Conservation (phyloP, 768 basidiomycete species). For the Crepidotus variabilis region DNA sequence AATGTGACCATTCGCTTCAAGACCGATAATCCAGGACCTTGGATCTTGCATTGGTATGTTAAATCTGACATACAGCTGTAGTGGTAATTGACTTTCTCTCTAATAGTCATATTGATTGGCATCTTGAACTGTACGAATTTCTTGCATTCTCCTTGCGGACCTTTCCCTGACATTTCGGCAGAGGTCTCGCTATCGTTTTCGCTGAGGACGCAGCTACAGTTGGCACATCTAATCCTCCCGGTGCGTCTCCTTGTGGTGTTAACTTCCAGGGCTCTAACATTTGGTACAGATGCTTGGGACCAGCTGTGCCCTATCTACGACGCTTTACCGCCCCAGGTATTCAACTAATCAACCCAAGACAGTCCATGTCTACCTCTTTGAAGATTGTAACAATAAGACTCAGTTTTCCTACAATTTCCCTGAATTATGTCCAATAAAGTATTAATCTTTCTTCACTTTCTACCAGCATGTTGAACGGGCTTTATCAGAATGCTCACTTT, state of each 20-base stretch:
- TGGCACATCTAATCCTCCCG: constrained; percentile 10
- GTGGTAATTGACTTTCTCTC: background rate
- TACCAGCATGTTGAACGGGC: too few species aligned
- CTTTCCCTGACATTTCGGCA: background rate
- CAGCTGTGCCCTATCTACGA: constrained; percentile 6
- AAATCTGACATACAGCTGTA: background rate
- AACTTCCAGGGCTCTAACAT: background rate
- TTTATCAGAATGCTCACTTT: too few species aligned
- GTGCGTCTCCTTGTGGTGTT: background rate
- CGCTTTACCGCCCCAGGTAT: constrained; percentile 9
- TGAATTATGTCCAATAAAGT: too few species aligned
- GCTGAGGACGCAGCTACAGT: constrained; percentile 25
- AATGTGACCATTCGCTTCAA: constrained; percentile 54
- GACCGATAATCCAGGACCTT: constrained; percentile 66
- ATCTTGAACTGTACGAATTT: constrained; percentile 24
- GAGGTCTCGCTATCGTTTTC: constrained; percentile 25
- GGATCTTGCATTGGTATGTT: constrained; percentile 43
- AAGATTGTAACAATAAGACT: too few species aligned
- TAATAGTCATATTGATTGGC: constrained; percentile 33
- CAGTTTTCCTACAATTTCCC: too few species aligned
- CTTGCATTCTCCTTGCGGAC: background rate
- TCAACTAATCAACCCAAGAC: background rate
- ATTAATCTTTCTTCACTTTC: too few species aligned
- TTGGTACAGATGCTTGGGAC: background rate
- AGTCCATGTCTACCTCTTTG: too few species aligned